Evolutionary conservation across 257 asterid genomes (phyloP), one percentile per base, ranked within the genome.

Genomic region (Anisodus tanguticus): DNA sequence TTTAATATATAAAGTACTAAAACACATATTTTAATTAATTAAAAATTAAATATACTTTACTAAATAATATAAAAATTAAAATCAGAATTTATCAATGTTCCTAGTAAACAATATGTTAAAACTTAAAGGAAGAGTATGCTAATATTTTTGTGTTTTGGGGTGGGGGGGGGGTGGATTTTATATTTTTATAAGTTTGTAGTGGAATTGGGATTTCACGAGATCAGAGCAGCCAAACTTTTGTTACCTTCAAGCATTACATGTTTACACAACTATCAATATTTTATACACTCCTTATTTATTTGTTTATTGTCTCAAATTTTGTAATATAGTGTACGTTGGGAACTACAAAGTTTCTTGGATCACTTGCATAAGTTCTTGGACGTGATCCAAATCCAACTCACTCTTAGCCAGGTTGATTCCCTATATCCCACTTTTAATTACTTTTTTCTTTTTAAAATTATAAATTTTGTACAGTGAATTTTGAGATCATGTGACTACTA

Each of bases 281-380:
- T 79, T 76, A 45, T 51, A 78, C 41, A 6, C 35, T 31, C 35
- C 35, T 31, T 31, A 31, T 31, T 31, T 82, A 39, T 39, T 43
- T 78, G 3, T 57, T 67, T 37, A n/a, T 37, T 45, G 81, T 45
- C 69, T 9, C 11, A 47, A 19, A 6, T 71, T 54, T 58, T 83
- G 79, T 45, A 31, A 9, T 79, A 41, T 76, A 72, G 78, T 51
- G 81, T 67, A 86, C 71, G 84, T 83, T 89, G 64, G 90, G 85
- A 89, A 87, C 77, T 85, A 85, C 87, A 53, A 87, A 67, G 54
- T 82, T 89, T 87, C 91, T 90, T 87, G 90, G 91, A 90, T 90
- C 91, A 63, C 86, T 86, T 83, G 85, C 82, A 72, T 43, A 83
- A 81, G 77, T 70, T 74, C 5, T 72, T 83, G 67, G 49, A 74